Base-by-base conservation (phyloP, 495 filamentous ascomycete genomes). In the Neurospora cerealis region DNA sequence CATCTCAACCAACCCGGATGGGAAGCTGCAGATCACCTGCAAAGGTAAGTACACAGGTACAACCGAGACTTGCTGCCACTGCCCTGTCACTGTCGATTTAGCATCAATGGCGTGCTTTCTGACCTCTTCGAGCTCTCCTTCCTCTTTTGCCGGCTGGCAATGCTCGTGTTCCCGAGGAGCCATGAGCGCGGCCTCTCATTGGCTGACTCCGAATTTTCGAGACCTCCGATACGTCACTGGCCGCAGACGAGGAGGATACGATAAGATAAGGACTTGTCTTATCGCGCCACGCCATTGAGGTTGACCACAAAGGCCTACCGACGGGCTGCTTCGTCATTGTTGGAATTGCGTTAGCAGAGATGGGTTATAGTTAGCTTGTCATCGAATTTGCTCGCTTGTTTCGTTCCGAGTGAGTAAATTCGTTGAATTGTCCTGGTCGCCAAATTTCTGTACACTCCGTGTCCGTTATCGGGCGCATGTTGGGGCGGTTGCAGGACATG, bases 181-280 rank as follows among this genome's bases (percentile, higher is more conserved):
- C 28, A 32, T 19, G 48, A 0, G 21, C 11, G 24, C 48, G 15
- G 15, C 15, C 28, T 34, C 28, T 17, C 13, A 66, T 66, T 66
- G 54, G 54, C 7, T 34, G 54, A 34, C 54, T 66, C 70, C 62
- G 70, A 75, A 77, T 70, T 75, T 75, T 69, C 69, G 54, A 69
- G 71, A 62, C 38, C 73, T 78, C 75, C 69, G 77, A 80, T 78
- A 80, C 79, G 79, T 80, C 79, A 80, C 32, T 41, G 37, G 69
- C 70, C 4, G 39, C 15, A 36, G 69, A 37, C 4, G 24, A 44
- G 42, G 37, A 39, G 8, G 71, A 28, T 19, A 13, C 17, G 78
- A 80, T 80, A 79, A 80, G 78, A 80, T 80, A 79, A 80, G 79
- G 28, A 37, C 66, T 38, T 13, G 42, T 32, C 54, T 66, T 66